phyloP scores from a whole-genome alignment of 2,329 filamentous ascomycete species.

The Gnomoniopsis sp. region DNA sequence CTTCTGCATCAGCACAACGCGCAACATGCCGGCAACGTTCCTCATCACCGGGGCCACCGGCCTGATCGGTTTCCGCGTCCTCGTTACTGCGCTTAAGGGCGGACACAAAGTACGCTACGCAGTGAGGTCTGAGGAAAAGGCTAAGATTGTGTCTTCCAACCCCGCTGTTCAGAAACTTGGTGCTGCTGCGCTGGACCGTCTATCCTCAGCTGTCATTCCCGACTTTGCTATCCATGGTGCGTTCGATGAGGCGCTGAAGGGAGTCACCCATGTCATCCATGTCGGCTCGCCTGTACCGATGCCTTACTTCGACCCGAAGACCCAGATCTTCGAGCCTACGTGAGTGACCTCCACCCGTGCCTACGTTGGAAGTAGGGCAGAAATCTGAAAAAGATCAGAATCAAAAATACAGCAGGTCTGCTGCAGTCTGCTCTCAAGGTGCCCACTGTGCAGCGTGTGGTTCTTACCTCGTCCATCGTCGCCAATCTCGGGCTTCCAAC shows the following conservation, averaged over 20 bases:
- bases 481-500: slow-evolving; percentile 21
- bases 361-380: neutral
- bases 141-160: slow-evolving; percentile 22
- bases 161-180: slow-evolving; percentile 20
- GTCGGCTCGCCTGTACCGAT: slow-evolving; percentile 24
- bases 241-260: slow-evolving; percentile 23
- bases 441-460: slow-evolving; percentile 22
- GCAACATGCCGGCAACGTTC: neutral
- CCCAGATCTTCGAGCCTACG: slow-evolving; percentile 22
- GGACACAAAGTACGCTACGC: slow-evolving; percentile 26
- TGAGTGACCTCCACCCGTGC: neutral
- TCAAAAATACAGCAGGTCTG: slow-evolving; percentile 20
- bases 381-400: neutral
- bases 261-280: slow-evolving; percentile 26
- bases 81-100: slow-evolving; percentile 22
- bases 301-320: slow-evolving; percentile 12
- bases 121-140: slow-evolving; percentile 24
- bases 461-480: slow-evolving; percentile 27
- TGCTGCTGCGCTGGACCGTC: slow-evolving; percentile 15
- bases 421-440: slow-evolving; percentile 22
- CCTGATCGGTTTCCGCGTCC: slow-evolving; percentile 27
- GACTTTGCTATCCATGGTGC: slow-evolving; percentile 24
- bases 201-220: slow-evolving; percentile 22
- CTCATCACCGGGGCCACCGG: slow-evolving; percentile 10
- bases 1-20: too few species aligned